Percentiles rank a stretch among this genome's conserved stretches.
These are phyloP conservation scores for Neofusicoccum parvum DNA, from an alignment of 2,329 filamentous ascomycete species.

Conservation along the genomic window DNA sequence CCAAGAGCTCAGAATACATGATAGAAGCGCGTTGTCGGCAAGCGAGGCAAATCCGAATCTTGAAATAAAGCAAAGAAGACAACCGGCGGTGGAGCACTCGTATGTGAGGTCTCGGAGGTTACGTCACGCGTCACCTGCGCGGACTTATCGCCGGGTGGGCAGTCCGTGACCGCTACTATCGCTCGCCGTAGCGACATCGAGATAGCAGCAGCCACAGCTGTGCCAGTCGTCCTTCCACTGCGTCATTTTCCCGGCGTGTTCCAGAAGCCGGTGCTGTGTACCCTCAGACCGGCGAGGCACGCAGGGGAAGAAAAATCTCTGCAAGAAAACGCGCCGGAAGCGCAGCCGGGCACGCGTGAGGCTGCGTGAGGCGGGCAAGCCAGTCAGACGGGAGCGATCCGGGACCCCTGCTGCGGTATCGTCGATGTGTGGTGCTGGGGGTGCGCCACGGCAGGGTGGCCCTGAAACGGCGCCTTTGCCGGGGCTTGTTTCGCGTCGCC, in stretches of 20 bases:
- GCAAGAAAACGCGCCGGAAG: background rate
- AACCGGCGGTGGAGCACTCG: too few species aligned
- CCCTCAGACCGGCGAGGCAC: too few species aligned
- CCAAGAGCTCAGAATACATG: too few species aligned
- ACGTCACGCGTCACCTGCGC: slow-evolving; percentile 1
- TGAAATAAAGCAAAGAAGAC: too few species aligned
- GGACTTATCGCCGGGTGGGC: slow-evolving; percentile 12
- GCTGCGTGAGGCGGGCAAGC: background rate
- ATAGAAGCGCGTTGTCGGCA: too few species aligned
- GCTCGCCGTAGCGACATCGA: background rate
- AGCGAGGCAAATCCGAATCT: too few species aligned
- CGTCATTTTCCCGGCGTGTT: background rate
- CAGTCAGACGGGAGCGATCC: slow-evolving; percentile 10
- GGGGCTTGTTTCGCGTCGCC: slow-evolving; percentile 6
- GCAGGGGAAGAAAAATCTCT: background rate
- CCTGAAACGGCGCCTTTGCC: slow-evolving; percentile 13
- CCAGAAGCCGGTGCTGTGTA: background rate
- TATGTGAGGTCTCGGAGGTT: background rate
- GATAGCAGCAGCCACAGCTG: too few species aligned
- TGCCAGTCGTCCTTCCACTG: too few species aligned
- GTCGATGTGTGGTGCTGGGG: background rate
- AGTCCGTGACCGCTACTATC: background rate
- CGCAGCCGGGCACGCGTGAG: background rate
- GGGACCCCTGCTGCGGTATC: background rate
- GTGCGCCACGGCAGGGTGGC: too few species aligned